Conservation (phyloP, 306 rosid genomes). For the Castanea mollissima region DNA sequence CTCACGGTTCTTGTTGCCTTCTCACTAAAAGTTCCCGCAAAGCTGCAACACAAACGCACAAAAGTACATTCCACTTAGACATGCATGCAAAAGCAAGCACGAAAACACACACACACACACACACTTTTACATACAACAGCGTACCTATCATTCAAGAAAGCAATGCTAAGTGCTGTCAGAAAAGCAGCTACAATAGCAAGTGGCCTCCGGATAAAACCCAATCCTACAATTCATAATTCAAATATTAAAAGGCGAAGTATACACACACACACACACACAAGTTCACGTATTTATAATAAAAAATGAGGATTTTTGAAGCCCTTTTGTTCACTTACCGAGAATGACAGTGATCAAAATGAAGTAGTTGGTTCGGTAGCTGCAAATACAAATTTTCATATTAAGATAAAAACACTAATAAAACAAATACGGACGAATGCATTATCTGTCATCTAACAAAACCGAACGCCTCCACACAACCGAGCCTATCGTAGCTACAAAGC, state of each 20-base stretch:
- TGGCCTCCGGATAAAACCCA: conserved; percentile 90
- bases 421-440: not conserved
- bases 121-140: not conserved
- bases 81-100: not conserved
- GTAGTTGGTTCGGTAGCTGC: conserved; percentile 95
- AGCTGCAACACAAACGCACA: conserved; percentile 46
- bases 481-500: not conserved
- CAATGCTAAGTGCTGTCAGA: conserved; percentile 83
- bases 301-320: not conserved
- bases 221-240: conserved; percentile 47
- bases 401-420: not conserved
- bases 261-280: not conserved
- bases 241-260: not conserved
- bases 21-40: conserved; percentile 97
- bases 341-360: conserved; percentile 75
- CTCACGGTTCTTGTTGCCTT: conserved; percentile 84
- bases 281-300: not conserved
- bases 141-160: conserved; percentile 94
- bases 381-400: conserved; percentile 3
- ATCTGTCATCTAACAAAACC: not conserved
- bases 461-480: not conserved
- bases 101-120: not conserved
- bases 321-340: conserved; percentile 63
- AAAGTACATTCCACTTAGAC: not conserved
- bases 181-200: conserved; percentile 76